These are phyloP conservation scores for Tephrocybe sp. DNA, from an alignment of 768 basidiomycete species.

Conservation along the genomic window DNA sequence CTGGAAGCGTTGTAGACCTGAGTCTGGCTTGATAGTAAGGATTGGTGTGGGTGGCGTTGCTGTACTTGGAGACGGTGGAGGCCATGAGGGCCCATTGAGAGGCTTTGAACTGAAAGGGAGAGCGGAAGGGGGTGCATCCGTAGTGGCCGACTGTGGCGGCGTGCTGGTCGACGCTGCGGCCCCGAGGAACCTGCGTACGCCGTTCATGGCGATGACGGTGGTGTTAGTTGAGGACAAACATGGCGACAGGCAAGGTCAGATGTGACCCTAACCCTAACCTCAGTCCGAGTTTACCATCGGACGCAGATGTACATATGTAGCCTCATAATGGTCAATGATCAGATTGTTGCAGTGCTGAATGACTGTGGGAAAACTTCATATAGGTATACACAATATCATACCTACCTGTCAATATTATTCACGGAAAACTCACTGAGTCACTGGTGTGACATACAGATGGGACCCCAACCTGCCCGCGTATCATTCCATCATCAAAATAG, in stretches of 20 bases:
- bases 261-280: constrained; percentile 22
- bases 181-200: constrained; percentile 65
- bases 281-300: constrained; percentile 9
- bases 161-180: constrained; percentile 30
- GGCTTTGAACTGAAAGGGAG: constrained; percentile 23
- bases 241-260: not conserved
- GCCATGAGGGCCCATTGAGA: constrained; percentile 40
- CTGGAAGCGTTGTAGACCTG: constrained; percentile 27
- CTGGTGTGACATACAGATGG: no score
- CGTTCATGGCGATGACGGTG: constrained; percentile 52
- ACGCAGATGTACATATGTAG: no score
- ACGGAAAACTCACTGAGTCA: no score
- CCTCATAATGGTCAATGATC: no score
- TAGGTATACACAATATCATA: no score
- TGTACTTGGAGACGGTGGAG: constrained; percentile 40
- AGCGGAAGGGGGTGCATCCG: constrained; percentile 21
- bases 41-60: constrained; percentile 36
- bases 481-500: no score
- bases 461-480: no score
- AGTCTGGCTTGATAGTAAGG: constrained; percentile 56
- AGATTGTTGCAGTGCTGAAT: no score
- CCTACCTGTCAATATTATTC: no score
- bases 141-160: constrained; percentile 24
- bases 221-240: not conserved
- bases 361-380: no score